These are phyloP conservation scores for Leishmania major DNA, from an alignment of 208 protist genomes.

Conservation along the genomic window DNA sequence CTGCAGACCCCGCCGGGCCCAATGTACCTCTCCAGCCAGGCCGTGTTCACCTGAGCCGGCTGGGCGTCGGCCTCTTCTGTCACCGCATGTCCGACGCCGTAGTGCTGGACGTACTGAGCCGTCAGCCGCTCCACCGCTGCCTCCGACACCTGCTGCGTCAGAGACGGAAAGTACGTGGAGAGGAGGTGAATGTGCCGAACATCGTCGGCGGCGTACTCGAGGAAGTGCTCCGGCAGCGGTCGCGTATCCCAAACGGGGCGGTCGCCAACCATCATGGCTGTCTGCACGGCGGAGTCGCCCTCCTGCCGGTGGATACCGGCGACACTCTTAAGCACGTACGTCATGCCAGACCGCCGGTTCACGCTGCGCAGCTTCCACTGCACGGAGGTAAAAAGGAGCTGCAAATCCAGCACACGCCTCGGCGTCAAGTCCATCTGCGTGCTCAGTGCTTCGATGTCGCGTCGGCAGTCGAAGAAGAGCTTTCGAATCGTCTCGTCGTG, in stretches of 20 bases:
- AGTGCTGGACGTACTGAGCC: conserved; percentile 79
- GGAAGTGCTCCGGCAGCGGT: conserved; percentile 83
- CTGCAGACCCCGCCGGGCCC: conserved; percentile 76
- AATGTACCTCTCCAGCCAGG: conserved; percentile 79
- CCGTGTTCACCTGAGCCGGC: conserved; percentile 71
- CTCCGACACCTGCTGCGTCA: conserved; percentile 25
- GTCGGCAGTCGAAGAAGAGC: conserved; percentile 89
- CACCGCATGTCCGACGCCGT: conserved; percentile 62
- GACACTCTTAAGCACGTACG: conserved; percentile 82
- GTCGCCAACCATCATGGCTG: conserved; percentile 84
- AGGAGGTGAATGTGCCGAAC: conserved; percentile 88
- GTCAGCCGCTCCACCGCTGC: conserved; percentile 69
- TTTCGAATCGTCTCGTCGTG: conserved; percentile 55
- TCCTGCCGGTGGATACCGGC: conserved; percentile 71
- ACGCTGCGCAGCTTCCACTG: conserved; percentile 85
- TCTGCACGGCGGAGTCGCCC: conserved; percentile 76
- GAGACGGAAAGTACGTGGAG: conserved; percentile 29
- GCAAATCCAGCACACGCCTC: conserved; percentile 72
- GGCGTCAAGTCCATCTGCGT: conserved; percentile 74
- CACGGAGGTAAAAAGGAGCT: conserved; percentile 83
- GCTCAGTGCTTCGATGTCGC: conserved; percentile 88
- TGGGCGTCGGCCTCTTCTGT: conserved; percentile 67
- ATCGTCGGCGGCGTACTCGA: conserved; percentile 90
- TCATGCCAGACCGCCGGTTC: conserved; percentile 84
- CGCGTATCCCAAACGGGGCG: conserved; percentile 90